Conservation (phyloP, 1,139 yeast genomes). For the Magnusiomyces suaveolens region DNA sequence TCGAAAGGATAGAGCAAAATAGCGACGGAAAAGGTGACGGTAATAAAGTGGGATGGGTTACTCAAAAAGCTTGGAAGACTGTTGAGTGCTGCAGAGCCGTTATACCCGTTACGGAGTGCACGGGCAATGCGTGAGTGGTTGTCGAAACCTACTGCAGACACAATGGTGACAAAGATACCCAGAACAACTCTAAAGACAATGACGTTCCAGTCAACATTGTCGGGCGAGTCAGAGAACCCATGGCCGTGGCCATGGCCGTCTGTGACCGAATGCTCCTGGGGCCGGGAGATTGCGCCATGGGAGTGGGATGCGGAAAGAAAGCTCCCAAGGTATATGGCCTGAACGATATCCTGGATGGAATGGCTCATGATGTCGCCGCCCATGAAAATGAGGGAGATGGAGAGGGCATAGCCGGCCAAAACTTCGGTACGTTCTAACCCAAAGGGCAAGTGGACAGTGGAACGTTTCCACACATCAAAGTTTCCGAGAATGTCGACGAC, state of each 20-base stretch:
- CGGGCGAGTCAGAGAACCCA: constrained; percentile 17
- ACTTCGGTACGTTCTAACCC: constrained; percentile 87
- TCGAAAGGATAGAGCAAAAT: constrained; percentile 30
- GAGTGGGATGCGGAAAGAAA: constrained; percentile 24
- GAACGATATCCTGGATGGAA: constrained; percentile 61
- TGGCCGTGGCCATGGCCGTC: constrained; percentile 37
- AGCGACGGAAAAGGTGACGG: constrained; percentile 44
- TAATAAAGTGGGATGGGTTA: constrained; percentile 56
- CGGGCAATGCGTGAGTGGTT: constrained; percentile 29
- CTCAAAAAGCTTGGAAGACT: constrained; percentile 29
- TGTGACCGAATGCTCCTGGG: neutral
- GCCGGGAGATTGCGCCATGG: constrained; percentile 40
- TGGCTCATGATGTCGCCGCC: constrained; percentile 86
- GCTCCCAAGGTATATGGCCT: constrained; percentile 40
- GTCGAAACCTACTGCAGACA: constrained; percentile 30
- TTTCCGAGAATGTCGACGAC: constrained; percentile 73
- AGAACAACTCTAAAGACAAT: constrained; percentile 27
- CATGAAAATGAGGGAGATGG: constrained; percentile 78
- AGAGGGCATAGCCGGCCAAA: constrained; percentile 74
- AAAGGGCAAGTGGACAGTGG: constrained; percentile 82
- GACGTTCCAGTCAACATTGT: constrained; percentile 17
- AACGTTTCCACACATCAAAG: constrained; percentile 82
- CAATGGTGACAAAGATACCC: constrained; percentile 29
- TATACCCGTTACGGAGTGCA: constrained; percentile 18
- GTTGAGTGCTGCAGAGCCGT: constrained; percentile 5